Percentiles rank a stretch among this genome's conserved stretches.
Conservation (phyloP, 1,139 yeast genomes). For the Yamadazyma diospyri region DNA sequence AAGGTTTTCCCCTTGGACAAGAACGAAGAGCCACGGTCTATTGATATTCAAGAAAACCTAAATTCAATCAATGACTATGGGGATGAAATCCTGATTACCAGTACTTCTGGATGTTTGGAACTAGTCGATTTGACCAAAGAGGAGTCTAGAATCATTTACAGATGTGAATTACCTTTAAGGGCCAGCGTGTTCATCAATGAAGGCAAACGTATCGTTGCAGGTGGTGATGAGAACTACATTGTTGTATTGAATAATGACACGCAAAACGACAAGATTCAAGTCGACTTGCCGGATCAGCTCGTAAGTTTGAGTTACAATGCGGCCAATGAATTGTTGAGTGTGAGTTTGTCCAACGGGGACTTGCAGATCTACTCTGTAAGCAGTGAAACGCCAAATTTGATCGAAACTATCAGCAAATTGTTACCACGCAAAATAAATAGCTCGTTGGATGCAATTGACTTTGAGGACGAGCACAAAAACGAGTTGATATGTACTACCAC, state of each 20-base stretch:
- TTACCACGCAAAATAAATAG: constrained; percentile 33
- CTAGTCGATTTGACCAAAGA: constrained; percentile 20
- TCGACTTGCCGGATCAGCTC: constrained; percentile 52
- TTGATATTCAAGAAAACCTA: constrained; percentile 47
- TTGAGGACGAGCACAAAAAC: constrained; percentile 33
- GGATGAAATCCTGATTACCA: constrained; percentile 24
- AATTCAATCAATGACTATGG: constrained; percentile 28
- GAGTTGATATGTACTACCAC: constrained; percentile 35
- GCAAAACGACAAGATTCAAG: constrained; percentile 2
- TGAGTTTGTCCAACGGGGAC: constrained; percentile 66
- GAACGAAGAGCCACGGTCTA: constrained; percentile 52
- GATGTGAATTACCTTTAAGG: constrained; percentile 63
- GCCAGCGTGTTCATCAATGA: constrained; percentile 65
- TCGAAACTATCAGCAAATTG: constrained; percentile 40
- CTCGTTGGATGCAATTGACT: constrained; percentile 37
- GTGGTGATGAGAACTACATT: constrained; percentile 73
- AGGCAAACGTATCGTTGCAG: constrained; percentile 65
- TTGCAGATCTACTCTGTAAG: constrained; percentile 61
- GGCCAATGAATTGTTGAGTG: constrained; percentile 50
- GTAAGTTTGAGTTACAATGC: constrained; percentile 60
- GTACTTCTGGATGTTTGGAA: constrained; percentile 36
- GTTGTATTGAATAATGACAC: constrained; percentile 42
- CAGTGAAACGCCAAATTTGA: constrained; percentile 34
- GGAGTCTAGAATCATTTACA: constrained; percentile 24
- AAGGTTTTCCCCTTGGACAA: constrained; percentile 47